Evolutionary conservation across 2,329 filamentous ascomycete genomes (phyloP), one percentile per base, ranked within the genome.

Genomic region (Talaromyces funiculosus): DNA sequence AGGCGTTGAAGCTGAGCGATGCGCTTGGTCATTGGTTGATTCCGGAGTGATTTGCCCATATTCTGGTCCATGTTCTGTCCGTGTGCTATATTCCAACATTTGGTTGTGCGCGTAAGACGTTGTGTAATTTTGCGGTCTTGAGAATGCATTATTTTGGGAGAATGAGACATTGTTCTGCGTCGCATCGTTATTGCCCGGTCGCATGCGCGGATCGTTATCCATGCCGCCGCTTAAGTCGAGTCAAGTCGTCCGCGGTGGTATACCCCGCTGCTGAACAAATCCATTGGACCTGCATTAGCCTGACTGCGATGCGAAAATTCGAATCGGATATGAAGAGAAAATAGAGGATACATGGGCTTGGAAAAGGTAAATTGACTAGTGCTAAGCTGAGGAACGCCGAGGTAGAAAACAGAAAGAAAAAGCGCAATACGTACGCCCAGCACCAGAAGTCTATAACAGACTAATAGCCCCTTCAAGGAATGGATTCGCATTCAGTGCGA

Each of bases 181-280:
- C 26, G 37, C 20, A 35, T 62, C 53, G 53, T 68, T 64, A 54
- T 62, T 63, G 38, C 62, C 53, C 35, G 63, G 42, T 49, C 66
- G 70, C 54, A 73, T 65, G 53, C 69, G 72, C 57, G 71, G 71
- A 67, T 74, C 72, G 61, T 71, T 68, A 63, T 73, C 71, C 69
- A 73, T 72, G 33, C 57, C 61, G 53, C 22, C 61, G 53, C 22
- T 35, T 7, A 20, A n/a, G 45, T 38, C 42, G 22, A 47, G 31
- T 35, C 35, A 40, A n/a, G 10, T 31, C 24, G 53, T 20, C 35
- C 18, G 47, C 16, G 18, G 24, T 24, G 14, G 31, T 38, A 4
- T 20, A 43, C 10, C 18, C 20, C 43, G 53, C 59, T 57, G 37
- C 26, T 43, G 14, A 37, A 24, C 35, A 10, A 24, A 57, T 53